Conservation (phyloP, 805 yeast species). For the Suhomyces tanzawaensis region DNA sequence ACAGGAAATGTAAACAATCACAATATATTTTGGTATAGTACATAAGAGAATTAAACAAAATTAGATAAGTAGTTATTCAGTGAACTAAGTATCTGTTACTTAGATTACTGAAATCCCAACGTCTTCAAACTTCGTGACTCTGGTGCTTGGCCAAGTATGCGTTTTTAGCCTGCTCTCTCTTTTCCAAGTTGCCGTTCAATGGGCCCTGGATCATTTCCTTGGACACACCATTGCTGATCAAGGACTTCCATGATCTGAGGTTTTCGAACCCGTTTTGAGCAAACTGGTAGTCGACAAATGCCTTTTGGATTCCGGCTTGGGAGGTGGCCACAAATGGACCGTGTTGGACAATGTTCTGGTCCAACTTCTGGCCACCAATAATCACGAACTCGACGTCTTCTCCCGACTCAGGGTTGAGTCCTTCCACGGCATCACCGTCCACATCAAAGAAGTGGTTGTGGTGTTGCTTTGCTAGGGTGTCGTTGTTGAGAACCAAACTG, state of each 20-base stretch:
- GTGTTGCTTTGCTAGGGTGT: slow-evolving; percentile 39
- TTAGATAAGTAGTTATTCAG: too few species aligned
- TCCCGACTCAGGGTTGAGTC: slow-evolving; percentile 32
- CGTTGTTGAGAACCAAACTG: slow-evolving; percentile 35
- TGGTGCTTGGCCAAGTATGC: too few species aligned
- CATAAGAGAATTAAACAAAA: too few species aligned
- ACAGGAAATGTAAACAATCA: too few species aligned
- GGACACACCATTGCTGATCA: slow-evolving; percentile 43
- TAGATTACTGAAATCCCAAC: too few species aligned
- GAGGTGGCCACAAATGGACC: slow-evolving; percentile 89
- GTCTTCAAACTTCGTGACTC: too few species aligned
- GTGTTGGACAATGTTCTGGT: slow-evolving; percentile 78
- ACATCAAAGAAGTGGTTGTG: slow-evolving; percentile 62
- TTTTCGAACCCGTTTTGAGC: slow-evolving; percentile 70
- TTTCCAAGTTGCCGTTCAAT: slow-evolving; percentile 32
- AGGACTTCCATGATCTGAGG: slow-evolving; percentile 57
- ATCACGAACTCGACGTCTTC: slow-evolving; percentile 58
- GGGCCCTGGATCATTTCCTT: slow-evolving; percentile 40
- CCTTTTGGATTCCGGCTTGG: slow-evolving; percentile 62
- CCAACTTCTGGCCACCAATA: slow-evolving; percentile 71
- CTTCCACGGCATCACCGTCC: slow-evolving; percentile 59
- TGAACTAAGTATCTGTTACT: too few species aligned
- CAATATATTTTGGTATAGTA: too few species aligned
- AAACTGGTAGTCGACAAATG: slow-evolving; percentile 68
- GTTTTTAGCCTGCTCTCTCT: slow-evolving; percentile 25